Evolutionary conservation across 805 yeast genomes (phyloP).

Genomic region (Wickerhamomyces tratensis): DNA sequence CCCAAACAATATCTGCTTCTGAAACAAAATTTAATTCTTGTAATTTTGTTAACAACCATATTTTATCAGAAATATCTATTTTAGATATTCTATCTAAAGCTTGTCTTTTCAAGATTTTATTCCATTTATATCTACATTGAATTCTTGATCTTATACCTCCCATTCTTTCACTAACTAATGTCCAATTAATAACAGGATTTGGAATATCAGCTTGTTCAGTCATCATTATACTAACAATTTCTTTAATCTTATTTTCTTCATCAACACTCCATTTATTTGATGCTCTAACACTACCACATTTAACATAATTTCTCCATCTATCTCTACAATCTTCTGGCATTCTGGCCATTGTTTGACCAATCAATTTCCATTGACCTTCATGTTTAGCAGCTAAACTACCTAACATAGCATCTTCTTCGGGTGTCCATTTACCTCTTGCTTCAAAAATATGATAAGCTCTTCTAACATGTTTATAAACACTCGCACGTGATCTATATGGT

Average conservation of each 20-base stretch:
- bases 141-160: slow-evolving; percentile 83
- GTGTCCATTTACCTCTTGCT: slow-evolving; percentile 85
- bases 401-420: slow-evolving; percentile 66
- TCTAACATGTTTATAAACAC: slow-evolving; percentile 87
- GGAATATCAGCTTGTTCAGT: slow-evolving; percentile 21
- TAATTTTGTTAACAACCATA: slow-evolving; percentile 38
- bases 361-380: slow-evolving; percentile 82
- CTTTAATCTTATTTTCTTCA: slow-evolving; percentile 56
- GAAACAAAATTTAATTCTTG: slow-evolving; percentile 32
- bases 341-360: slow-evolving; percentile 72
- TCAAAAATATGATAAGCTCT: slow-evolving; percentile 82
- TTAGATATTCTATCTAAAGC: slow-evolving; percentile 32
- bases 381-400: slow-evolving; percentile 52
- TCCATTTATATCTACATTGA: slow-evolving; percentile 95
- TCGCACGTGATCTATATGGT: slow-evolving; percentile 81
- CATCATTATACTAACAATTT: slow-evolving; percentile 43
- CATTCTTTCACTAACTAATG: slow-evolving; percentile 82
- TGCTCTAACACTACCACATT: slow-evolving; percentile 74
- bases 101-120: slow-evolving; percentile 61
- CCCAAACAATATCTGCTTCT: slow-evolving; percentile 43
- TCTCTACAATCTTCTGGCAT: slow-evolving; percentile 99
- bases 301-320: slow-evolving; percentile 91
- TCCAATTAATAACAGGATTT: slow-evolving; percentile 69
- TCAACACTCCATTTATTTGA: slow-evolving; percentile 70
- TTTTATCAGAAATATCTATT: slow-evolving; percentile 36